Base-by-base conservation (phyloP, 2,329 filamentous ascomycete genomes). In the Botrytis fragariae region DNA sequence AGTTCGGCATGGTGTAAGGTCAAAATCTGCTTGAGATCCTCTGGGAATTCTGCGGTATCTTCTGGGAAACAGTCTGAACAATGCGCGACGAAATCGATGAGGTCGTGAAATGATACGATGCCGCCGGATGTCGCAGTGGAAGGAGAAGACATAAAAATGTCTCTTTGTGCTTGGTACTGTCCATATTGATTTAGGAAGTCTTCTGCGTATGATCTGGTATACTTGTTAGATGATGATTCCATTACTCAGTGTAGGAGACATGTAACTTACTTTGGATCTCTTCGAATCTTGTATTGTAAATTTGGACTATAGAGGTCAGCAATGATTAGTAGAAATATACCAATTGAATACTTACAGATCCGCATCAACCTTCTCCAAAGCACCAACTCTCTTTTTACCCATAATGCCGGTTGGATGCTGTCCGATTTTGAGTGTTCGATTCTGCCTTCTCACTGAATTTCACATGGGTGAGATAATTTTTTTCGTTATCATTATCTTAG, bases 331-430 rank as follows among this genome's bases (percentile, higher is more conserved):
- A 70, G 35, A 35, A 57, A 76, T 70, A 74, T 65, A 70, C 73
- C 74, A 59, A 78, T 75, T 69, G 51, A 70, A 68, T 29, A 81
- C 89, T 76, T 82, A 92, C 88, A 97, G 86, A 83, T 97, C 94
- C 48, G 94, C 95, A 81, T 98, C 95, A 78, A 97, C 90, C 87
- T 98, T 98, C 84, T 98, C 95, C 83, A 98, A 90, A 75, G 95
- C 95, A 72, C 93, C 93, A 74, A 97, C 88, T 85, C 96, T 97
- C 82, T 94, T 89, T 84, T 97, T 97, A 74, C 90, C 93, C 90
- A 94, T 96, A 74, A 71, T 77, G 76, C 73, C 37, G 65, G 69
- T 72, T 16, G 39, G 39, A 37, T n/a, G n/a, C 16, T 25, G 32
- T 60, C 16, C n/a, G 32, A 37, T 20, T 29, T 18, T 51, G 61